Evolutionary conservation across 345 rosid species (phyloP), one percentile per base, ranked within the genome.

Genomic region (Nephelium lappaceum): DNA sequence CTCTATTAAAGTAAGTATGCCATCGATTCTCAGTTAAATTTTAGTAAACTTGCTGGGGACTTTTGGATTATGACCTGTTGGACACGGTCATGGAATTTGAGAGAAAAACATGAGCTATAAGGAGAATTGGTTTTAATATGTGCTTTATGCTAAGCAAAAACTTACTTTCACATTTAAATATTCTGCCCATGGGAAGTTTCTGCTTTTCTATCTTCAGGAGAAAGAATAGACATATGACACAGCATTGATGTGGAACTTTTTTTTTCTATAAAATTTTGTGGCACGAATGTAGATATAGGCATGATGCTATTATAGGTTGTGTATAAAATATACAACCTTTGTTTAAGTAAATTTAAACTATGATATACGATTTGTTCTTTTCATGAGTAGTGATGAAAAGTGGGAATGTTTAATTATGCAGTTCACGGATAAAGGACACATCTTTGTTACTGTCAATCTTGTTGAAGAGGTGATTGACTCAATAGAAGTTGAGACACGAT

Each of bases 401-500:
- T 80, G 74, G 64, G 31, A 39, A 10, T 68, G 76, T 4, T 72
- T 65, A 61, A 38, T 76, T 78, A 42, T 49, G 76, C 89, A 95
- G 99, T 95, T 95, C 86, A 93, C 98, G 8, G 93, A 93, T 81
- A 93, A 81, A 82, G 99, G 99, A 53, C 99, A 95, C 84, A 89
- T 93, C 82, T 88, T 88, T 83, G 92, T 91, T 61, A 91, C 93
- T 51, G 96, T 95, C 79, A 86, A 90, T 87, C 93, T 93, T 79
- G 93, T 92, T 27, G 96, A 91, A 82, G 99, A 95, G 88, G 85
- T 91, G 71, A 71, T 84, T 43, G 89, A 88, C 76, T 83, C 84
- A 0, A 80, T 72, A 6, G 88, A 90, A 53, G 86, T 85, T 39
- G 95, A 89, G 85, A 86, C 86, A 57, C 86, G 85, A 81, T 78